Base-by-base conservation (phyloP, 176 grass and related monocot species). In the Eragrostis curvula region DNA sequence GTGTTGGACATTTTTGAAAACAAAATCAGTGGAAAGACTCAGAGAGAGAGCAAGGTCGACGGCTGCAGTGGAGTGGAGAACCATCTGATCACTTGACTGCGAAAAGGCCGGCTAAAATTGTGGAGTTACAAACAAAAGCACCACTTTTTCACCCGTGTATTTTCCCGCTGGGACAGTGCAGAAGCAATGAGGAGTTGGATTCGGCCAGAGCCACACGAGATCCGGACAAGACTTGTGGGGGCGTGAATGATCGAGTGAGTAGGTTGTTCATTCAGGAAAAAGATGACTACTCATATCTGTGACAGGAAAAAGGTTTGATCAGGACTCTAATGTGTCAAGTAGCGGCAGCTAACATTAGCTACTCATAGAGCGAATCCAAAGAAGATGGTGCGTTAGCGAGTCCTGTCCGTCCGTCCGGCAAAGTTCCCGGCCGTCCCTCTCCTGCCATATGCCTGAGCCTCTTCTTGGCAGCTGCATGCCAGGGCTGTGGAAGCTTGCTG, bases 401-500 rank as follows among this genome's bases (percentile, higher is more conserved):
- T 56, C n/a, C 32, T 36, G 32, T 36, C 32, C 32, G 4, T 36
- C 32, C 32, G 32, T 36, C 32, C 32, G 32, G 32, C 32, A 36
- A 36, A 36, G 32, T 36, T 36, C 32, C 32, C 32, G 32, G 2
- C 32, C 32, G 32, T 36, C 32, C 32, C 32, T 36, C 32, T 36
- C 32, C 32, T 4, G 32, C 53, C 70, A 58, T n/a, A 79, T 9
- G 43, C 55, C 58, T 25, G 30, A 53, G 45, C 49, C 46, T 52
- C 75, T 74, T 4, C 32, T 83, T 57, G 43, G 42, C 20, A 55
- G 63, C 64, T 9, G 17, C 57, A 10, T 17, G 74, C 10, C 50
- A 63, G 6, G 27, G 41, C 68, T 44, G 61, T 53, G 70, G 29
- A 84, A 84, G 39, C 75, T 84, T 18, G 87, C 53, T 52, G 87